Evolutionary conservation across 2,329 filamentous ascomycete genomes (phyloP), one percentile per base, ranked within the genome.

Genomic region (Neonectria neomacrospora): DNA sequence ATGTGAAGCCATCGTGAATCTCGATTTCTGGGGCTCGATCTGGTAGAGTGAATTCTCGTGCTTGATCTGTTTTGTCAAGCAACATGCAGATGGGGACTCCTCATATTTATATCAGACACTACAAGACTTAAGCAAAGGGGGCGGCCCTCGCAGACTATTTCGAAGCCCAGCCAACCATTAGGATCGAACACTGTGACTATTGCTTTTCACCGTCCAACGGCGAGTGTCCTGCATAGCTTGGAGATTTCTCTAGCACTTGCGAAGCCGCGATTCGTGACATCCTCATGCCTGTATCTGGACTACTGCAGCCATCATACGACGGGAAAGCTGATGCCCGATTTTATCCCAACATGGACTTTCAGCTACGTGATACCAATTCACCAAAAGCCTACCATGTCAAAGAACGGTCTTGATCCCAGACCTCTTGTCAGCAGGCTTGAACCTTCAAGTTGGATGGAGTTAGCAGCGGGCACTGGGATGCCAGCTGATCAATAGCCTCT

Each of bases 21-120:
- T 7, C 9, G 28, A 34, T 32, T 26, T 37, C 30, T 30, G 22
- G 7, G 9, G 37, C 34, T 54, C 10, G 22, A 42, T 12, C 1
- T 30, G 8, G 34, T 11, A 9, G 22, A 18, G 30, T 22, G 12
- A 44, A 16, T 54, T 22, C 26, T 10, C 34, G 7, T 14, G 23
- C 14, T 54, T 54, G 23, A 26, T 26, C 6, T 6, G 23, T 26
- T 30, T 14, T 28, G 23, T 3, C 22, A 41, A 41, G 14, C 37
- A 14, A 41, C n/a, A 16, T 28, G 28, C 10, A 5, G 8, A 42
- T 5, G 37, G 51, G 23, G 42, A 14, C 14, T n/a, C 26, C 3
- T n/a, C 51, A 5, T 54, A 54, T 54, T 54, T 54, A 54, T 54
- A 54, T 54, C n/a, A 11, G 20, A 30, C 32, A 7, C 12, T n/a